A percentile compares a stretch with the other conserved stretches of the same genome.
Conservation (phyloP, 169 alveolate genomes). For the Amoebophrya sp. region DNA sequence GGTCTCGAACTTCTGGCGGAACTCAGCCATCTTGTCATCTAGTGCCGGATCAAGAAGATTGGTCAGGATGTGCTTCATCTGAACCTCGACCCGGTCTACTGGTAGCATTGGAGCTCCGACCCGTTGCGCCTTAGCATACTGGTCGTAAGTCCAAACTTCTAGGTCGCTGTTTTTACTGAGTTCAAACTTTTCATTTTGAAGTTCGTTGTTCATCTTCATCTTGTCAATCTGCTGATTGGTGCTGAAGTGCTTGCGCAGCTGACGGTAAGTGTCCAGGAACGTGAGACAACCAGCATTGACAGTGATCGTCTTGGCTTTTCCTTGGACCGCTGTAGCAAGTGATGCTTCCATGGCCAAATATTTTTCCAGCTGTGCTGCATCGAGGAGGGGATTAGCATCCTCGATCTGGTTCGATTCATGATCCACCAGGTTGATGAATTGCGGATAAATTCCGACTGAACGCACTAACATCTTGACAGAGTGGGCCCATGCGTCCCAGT, state of each 20-base stretch:
- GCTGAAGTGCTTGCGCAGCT: background rate
- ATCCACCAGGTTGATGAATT: too few relatives aligned
- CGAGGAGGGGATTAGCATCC: background rate
- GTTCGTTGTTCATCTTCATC: background rate
- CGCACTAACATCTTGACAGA: too few relatives aligned
- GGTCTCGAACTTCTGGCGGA: background rate
- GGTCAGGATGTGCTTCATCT: background rate
- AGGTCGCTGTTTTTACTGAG: background rate
- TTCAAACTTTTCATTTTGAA: background rate
- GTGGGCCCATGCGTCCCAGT: too few relatives aligned
- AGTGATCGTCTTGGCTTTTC: background rate
- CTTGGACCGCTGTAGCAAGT: background rate
- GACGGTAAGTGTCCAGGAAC: background rate
- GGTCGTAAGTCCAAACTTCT: background rate
- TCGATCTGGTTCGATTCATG: background rate
- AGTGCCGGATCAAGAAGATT: background rate
- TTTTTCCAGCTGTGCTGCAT: background rate
- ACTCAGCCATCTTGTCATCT: background rate
- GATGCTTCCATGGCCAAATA: background rate
- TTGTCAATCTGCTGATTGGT: too few relatives aligned
- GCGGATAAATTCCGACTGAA: too few relatives aligned
- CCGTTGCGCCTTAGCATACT: background rate
- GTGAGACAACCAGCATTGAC: background rate
- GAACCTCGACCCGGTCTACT: background rate
- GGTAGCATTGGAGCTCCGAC: background rate